Base-by-base conservation (phyloP, 192 early-diverging fungal genomes). In the Backusella luteola region DNA sequence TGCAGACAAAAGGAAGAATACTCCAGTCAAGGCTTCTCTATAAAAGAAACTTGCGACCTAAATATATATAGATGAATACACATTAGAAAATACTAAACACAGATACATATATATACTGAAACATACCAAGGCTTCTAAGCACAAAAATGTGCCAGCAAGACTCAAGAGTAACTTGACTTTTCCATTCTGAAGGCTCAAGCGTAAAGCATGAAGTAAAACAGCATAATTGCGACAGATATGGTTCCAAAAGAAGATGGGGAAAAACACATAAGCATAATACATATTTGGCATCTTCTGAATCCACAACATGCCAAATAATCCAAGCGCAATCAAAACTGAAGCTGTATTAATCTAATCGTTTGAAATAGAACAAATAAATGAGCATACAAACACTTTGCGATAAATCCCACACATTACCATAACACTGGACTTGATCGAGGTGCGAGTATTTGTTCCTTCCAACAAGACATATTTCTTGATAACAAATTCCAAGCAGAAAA, bases 1-100 rank as follows among this genome's bases (percentile, higher is more conserved):
- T 6, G 90, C 53, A 3, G 94, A 90, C 23, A 91, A 80, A 38
- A 92, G 56, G 39, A 89, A 69, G 77, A 98, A 92, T 63, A 85
- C 85, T 2, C 83, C 79, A 0, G 90, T 90, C 35, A 96, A 83
- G 39, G 91, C 75, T 46, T 85, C 85, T 2, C 97, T 90, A 67
- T 91, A 80, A 81, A 98, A 98, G 82, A 94, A 98, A 72, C 93
- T 95, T 66, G 87, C 92, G n/a, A 94, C 92, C 92, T 93, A 78
- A 12, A 17, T 15, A 26, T 5, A 35, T 32, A 32, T 32, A 29
- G 38, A 34, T 21, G 21, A 26, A 36, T 32, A 73, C 38, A 15
- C 29, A 67, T 17, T 34, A 56, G 49, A 12, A 19, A 74, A 59
- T 63, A 39, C 3, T 56, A 23, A 66, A 59, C 19, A 71, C 56